A percentile compares a stretch with the other conserved stretches of the same genome.
phyloP scores from a whole-genome alignment of 305 asterid genomes.

The Fraxinus latifolia region DNA sequence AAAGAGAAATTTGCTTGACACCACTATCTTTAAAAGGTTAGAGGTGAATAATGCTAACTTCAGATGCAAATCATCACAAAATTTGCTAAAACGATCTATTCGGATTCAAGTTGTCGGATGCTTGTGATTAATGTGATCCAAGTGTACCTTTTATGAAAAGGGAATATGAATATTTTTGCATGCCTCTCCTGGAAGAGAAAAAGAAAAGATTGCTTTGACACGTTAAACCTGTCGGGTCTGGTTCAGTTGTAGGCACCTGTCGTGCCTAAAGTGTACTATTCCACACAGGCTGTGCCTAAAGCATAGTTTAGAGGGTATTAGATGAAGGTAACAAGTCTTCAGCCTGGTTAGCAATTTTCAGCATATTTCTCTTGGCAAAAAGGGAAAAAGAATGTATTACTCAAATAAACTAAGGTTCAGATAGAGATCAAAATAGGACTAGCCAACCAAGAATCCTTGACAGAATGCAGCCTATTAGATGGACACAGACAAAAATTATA shows the following conservation, averaged over 20 bases:
- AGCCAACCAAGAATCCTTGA: background rate
- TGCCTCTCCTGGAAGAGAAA: conserved; percentile 12
- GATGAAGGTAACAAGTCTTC: background rate
- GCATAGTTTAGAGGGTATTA: background rate
- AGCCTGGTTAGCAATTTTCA: background rate
- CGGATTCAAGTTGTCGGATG: background rate
- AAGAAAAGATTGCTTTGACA: conserved; percentile 26
- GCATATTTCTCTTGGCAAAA: background rate
- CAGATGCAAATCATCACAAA: conserved; percentile 8
- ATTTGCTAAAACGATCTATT: background rate
- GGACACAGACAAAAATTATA: background rate
- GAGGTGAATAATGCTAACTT: conserved; percentile 2
- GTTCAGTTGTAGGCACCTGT: background rate
- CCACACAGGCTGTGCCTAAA: background rate
- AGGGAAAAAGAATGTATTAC: background rate
- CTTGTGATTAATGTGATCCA: conserved; percentile 18
- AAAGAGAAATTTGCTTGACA: background rate
- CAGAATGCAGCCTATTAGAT: background rate
- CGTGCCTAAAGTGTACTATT: background rate
- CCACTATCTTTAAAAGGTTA: conserved; percentile 4
- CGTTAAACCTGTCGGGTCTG: background rate
- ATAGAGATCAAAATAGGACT: background rate
- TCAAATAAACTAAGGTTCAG: background rate
- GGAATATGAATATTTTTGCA: conserved; percentile 15
- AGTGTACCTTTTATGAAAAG: conserved; percentile 23